These are phyloP conservation scores for Favolaschia claudopus DNA, from an alignment of 768 basidiomycete species.

Conservation along the genomic window DNA sequence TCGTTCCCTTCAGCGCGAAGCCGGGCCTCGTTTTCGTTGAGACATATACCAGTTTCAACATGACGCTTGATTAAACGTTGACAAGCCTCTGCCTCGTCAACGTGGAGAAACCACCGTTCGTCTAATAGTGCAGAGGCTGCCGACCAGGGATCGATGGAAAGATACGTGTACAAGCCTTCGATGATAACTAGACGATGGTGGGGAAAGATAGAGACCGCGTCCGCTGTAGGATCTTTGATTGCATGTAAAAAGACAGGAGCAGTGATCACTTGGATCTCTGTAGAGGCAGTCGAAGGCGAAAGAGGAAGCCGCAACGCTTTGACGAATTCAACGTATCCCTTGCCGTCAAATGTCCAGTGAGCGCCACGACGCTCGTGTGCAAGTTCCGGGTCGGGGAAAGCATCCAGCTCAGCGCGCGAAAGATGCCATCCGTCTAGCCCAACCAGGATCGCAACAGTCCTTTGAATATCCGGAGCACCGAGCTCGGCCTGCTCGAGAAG, in stretches of 20 bases:
- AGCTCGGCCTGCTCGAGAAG: slow-evolving; percentile 3
- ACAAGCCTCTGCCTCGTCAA: slow-evolving; percentile 63
- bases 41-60: slow-evolving; percentile 78
- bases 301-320: slow-evolving; percentile 54
- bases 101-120: slow-evolving; percentile 78
- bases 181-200: slow-evolving; percentile 82
- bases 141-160: slow-evolving; percentile 77
- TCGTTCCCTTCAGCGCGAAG: slow-evolving; percentile 83
- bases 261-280: slow-evolving; percentile 42
- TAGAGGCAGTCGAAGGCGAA: slow-evolving; percentile 24
- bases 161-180: slow-evolving; percentile 89
- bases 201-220: slow-evolving; percentile 63
- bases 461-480: neutral
- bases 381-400: slow-evolving; percentile 72
- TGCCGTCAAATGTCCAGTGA: slow-evolving; percentile 91
- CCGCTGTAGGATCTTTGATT: slow-evolving; percentile 80
- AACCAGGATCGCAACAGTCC: slow-evolving; percentile 66
- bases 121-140: slow-evolving; percentile 71
- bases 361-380: slow-evolving; percentile 78
- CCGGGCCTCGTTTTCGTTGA: slow-evolving; percentile 65
- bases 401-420: slow-evolving; percentile 78
- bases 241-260: slow-evolving; percentile 91
- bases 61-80: slow-evolving; percentile 74
- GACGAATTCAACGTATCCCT: slow-evolving; percentile 75
- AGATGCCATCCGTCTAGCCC: slow-evolving; percentile 95